Conservation (phyloP, 176 grass and related monocot species). For the Secale cereale region DNA sequence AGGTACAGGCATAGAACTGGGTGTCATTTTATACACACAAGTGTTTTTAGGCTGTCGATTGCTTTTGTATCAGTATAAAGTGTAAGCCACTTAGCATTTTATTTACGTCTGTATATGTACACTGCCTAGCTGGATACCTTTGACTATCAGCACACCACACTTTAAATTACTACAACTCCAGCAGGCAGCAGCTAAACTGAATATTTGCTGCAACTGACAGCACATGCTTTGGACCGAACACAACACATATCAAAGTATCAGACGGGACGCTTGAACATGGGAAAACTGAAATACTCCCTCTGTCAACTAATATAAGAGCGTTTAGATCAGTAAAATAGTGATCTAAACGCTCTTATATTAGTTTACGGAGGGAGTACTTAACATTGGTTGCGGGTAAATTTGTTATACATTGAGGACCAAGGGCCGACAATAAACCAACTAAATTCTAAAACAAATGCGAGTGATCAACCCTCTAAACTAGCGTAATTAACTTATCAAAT, state of each 20-base stretch:
- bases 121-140: background rate
- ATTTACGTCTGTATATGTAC: background rate
- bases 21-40: background rate
- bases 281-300: background rate
- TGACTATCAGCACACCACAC: background rate
- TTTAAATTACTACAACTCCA: conserved; percentile 9
- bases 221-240: background rate
- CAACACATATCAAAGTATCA: background rate
- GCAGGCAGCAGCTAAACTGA: conserved; percentile 14
- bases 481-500: background rate
- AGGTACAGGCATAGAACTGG: background rate
- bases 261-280: background rate
- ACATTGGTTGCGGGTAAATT: background rate
- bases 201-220: background rate
- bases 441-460: background rate
- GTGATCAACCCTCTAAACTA: background rate
- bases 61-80: background rate
- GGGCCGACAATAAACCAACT: background rate
- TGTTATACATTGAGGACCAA: background rate
- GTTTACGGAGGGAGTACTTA: too few relatives aligned
- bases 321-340: too few relatives aligned
- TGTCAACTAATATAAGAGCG: too few relatives aligned
- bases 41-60: background rate
- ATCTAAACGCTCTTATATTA: too few relatives aligned
- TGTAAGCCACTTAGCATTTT: background rate